A percentile compares a stretch with the other conserved stretches of the same genome.
Evolutionary conservation across 495 filamentous ascomycete genomes (phyloP).

Genomic region (Penicillium macrosclerotiorum): DNA sequence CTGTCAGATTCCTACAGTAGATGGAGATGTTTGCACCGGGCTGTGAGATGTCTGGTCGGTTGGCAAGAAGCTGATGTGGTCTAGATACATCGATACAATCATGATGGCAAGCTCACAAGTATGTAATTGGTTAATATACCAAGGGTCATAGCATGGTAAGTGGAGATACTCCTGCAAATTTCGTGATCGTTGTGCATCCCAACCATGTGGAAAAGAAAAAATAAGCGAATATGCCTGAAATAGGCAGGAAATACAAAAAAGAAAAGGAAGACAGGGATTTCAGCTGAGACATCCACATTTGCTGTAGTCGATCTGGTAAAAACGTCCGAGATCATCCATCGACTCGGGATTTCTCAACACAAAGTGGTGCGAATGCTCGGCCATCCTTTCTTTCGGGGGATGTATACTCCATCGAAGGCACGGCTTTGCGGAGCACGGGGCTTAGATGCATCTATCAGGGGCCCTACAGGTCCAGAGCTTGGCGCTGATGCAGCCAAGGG

Average conservation of each 20-base stretch:
- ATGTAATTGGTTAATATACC: slow-evolving; percentile 10
- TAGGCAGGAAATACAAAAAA: slow-evolving; percentile 1
- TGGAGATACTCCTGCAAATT: slow-evolving; percentile 6
- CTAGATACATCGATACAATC: slow-evolving; percentile 4
- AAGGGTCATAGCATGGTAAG: slow-evolving; percentile 5
- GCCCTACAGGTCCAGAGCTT: slow-evolving; percentile 10
- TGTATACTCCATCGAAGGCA: too few species aligned
- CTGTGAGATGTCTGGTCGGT: slow-evolving; percentile 1
- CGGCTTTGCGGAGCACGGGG: too few species aligned
- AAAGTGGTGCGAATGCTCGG: not conserved
- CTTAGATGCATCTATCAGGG: slow-evolving; percentile 5
- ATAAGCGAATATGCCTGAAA: not conserved
- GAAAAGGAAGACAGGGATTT: not conserved
- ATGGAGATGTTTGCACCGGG: slow-evolving; percentile 1
- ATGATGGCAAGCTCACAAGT: not conserved
- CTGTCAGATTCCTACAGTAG: slow-evolving; percentile 1
- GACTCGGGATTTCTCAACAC: not conserved
- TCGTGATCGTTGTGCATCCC: slow-evolving; percentile 6
- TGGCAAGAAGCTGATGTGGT: not conserved
- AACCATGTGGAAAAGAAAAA: not conserved
- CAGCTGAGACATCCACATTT: slow-evolving; percentile 10
- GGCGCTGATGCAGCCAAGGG: slow-evolving; percentile 1
- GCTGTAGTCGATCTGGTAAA: slow-evolving; percentile 5
- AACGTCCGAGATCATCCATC: slow-evolving; percentile 8
- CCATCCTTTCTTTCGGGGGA: too few species aligned